Percentiles rank a stretch among this genome's conserved stretches.
Evolutionary conservation across 495 filamentous ascomycete species (phyloP).

Genomic region (Hapsidospora chrysogenum): DNA sequence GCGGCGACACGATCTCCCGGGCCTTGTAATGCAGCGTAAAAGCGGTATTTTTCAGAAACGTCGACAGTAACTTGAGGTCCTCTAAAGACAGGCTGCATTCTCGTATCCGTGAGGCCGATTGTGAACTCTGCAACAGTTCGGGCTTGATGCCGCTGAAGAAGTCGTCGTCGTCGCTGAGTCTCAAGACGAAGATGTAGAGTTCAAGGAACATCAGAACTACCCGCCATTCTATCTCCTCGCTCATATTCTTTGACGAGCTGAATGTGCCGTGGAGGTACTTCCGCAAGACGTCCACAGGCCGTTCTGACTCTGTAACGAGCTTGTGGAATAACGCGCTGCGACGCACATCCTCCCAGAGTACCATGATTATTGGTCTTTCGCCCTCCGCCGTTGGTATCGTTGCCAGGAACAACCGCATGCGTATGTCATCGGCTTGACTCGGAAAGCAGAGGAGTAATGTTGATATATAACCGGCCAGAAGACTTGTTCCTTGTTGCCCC

Average conservation of each 20-base stretch:
- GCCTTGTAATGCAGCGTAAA: slow-evolving; percentile 82
- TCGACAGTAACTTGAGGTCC: slow-evolving; percentile 56
- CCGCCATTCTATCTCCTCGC: slow-evolving; percentile 64
- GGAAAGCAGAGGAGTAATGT: slow-evolving; percentile 81
- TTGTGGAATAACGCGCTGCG: slow-evolving; percentile 47
- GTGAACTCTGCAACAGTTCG: background rate
- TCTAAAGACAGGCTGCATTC: slow-evolving; percentile 52
- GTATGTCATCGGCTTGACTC: slow-evolving; percentile 66
- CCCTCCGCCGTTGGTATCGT: slow-evolving; percentile 39
- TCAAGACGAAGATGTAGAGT: slow-evolving; percentile 79
- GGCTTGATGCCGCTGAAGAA: slow-evolving; percentile 34
- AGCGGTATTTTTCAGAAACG: slow-evolving; percentile 83
- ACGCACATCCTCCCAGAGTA: slow-evolving; percentile 69
- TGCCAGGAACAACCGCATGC: slow-evolving; percentile 84
- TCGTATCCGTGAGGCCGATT: slow-evolving; percentile 20
- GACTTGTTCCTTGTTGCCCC: slow-evolving; percentile 1
- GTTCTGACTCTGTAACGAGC: slow-evolving; percentile 26
- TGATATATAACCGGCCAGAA: slow-evolving; percentile 78
- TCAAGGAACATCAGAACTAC: slow-evolving; percentile 84
- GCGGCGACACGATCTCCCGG: slow-evolving; percentile 32
- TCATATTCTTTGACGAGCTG: slow-evolving; percentile 4
- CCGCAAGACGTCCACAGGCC: slow-evolving; percentile 10
- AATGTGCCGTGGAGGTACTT: slow-evolving; percentile 6
- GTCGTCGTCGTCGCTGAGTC: slow-evolving; percentile 87
- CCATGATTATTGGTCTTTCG: slow-evolving; percentile 57